Evolutionary conservation across 495 filamentous ascomycete species (phyloP), one percentile per base, ranked within the genome.

Genomic region (Daldinia concentrica): DNA sequence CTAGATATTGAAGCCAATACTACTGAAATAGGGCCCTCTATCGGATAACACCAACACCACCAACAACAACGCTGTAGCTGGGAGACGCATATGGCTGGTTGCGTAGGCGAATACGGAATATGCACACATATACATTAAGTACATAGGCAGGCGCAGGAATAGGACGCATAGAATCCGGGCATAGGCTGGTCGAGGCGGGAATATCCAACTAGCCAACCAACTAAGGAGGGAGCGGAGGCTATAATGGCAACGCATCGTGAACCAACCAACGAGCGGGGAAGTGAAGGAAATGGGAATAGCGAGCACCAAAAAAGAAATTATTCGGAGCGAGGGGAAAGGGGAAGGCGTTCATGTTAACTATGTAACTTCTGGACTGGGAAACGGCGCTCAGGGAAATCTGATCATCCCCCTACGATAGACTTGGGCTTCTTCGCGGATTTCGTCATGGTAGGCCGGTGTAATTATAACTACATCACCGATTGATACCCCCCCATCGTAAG

Each of bases 11-110:
- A 48, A 48, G 43, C 43, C 43, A 14, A 24, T 11, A 24, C 22
- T 94, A 92, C 79, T 92, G 81, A 41, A 24, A 5, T 54, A 30
- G 19, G 24, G 26, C 19, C 55, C 43, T 48, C 43, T n/a, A 8
- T 14, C 43, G 19, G 17, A 22, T 48, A 48, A 12, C 19, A 4
- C 5, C 32, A 34, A 34, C 32, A 34, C 11, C 32, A 34, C 0
- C 29, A 11, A 34, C 3, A 34, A 34, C 6, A 11, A 11, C 2
- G 19, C 17, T 11, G 43, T 3, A 22, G 19, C 17, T 24, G 2
- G 17, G n/a, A 22, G n/a, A 22, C n/a, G 24, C 17, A 48, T 15
- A 24, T 48, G 43, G 19, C 43, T 12, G 43, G 19, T 19, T 12
- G 9, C 43, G 43, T 48, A 48, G 17, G 43, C 9, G 43, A 4